phyloP scores from a whole-genome alignment of 164 flowering plant genomes.

The Sextonia rubra region DNA sequence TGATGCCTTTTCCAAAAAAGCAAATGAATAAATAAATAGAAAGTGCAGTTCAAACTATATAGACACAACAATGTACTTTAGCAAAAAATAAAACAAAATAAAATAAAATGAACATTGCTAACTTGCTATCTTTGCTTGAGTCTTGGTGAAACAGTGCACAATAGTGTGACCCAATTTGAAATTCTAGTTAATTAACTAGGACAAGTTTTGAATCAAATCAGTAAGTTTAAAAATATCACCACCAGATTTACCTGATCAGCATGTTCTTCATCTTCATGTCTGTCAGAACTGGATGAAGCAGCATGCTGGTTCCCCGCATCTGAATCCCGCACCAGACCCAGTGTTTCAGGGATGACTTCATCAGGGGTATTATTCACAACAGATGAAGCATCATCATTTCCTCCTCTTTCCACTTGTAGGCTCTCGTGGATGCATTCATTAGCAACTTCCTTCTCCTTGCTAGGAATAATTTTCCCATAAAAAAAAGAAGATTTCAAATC shows the following conservation, averaged over 20 bases:
- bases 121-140: too few species aligned
- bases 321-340: constrained; percentile 7
- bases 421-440: not conserved
- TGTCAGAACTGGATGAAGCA: not conserved
- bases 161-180: too few species aligned
- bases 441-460: not conserved
- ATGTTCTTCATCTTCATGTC: not conserved
- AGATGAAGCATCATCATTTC: constrained; percentile 1
- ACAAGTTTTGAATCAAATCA: too few species aligned
- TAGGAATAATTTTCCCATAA: constrained; percentile 5
- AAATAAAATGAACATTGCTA: too few species aligned
- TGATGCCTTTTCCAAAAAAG: too few species aligned
- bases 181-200: too few species aligned
- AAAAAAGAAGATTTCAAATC: constrained; percentile 5
- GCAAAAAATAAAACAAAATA: too few species aligned
- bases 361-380: not conserved
- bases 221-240: too few species aligned
- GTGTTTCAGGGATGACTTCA: not conserved
- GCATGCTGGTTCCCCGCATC: not conserved
- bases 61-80: too few species aligned
- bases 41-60: too few species aligned
- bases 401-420: constrained; percentile 1
- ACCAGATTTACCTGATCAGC: not conserved
- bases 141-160: too few species aligned
- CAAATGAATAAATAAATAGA: too few species aligned